Evolutionary conservation across 257 asterid species (phyloP).

Genomic region (Petunia axillaris): DNA sequence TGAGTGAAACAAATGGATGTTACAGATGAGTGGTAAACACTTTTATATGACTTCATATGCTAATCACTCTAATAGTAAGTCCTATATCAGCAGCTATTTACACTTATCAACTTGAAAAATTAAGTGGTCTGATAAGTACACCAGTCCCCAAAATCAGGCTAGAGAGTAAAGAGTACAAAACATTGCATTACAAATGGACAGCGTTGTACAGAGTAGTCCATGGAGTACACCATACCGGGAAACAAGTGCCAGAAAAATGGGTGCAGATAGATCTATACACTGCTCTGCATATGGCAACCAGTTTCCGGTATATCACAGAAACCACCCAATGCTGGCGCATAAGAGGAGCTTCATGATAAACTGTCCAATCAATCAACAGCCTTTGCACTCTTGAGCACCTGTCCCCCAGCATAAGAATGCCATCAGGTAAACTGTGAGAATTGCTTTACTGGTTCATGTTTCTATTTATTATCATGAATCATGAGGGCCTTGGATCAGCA

Average conservation of each 20-base stretch:
- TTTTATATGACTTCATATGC: not conserved
- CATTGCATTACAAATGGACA: not conserved
- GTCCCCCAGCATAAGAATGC: conserved; percentile 63
- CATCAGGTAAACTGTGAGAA: conserved; percentile 51
- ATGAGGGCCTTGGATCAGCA: conserved; percentile 68
- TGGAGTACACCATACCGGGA: not conserved
- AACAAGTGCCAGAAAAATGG: conserved; percentile 20
- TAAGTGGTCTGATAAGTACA: not conserved
- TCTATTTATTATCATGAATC: conserved; percentile 56
- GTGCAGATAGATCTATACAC: conserved; percentile 13
- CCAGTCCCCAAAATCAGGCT: conserved; percentile 13
- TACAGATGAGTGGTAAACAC: not conserved
- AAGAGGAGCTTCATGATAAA: conserved; percentile 5
- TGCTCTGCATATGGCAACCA: not conserved
- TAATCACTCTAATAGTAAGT: not conserved
- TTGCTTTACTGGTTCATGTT: conserved; percentile 42
- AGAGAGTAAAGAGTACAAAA: not conserved
- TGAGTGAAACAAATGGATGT: not conserved
- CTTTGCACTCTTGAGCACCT: conserved; percentile 68
- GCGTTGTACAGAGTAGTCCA: conserved; percentile 14
- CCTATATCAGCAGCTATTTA: not conserved
- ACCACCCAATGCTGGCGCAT: not conserved
- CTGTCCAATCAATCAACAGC: conserved; percentile 50
- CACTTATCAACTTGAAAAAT: not conserved
- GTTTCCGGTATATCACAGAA: not conserved